Conservation (phyloP, 257 asterid genomes). For the Solanum phureja region DNA sequence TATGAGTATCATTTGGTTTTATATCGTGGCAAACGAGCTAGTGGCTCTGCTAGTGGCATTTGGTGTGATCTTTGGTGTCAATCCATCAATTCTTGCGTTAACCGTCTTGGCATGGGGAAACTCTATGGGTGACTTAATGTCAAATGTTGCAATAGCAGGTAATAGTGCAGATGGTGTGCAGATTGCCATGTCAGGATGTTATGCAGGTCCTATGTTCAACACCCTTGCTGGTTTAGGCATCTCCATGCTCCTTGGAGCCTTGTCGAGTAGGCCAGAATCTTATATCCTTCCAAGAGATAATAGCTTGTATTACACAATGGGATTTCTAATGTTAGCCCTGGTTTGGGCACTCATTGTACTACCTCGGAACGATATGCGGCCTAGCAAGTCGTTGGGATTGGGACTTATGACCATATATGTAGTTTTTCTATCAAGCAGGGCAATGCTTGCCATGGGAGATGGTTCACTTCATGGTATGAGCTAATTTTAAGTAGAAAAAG, state of each 20-base stretch:
- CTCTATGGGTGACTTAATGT: constrained; percentile 78
- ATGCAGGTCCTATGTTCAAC: constrained; percentile 89
- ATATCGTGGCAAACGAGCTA: constrained; percentile 66
- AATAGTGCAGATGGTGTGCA: constrained; percentile 57
- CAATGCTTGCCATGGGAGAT: constrained; percentile 39
- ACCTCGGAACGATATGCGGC: constrained; percentile 58
- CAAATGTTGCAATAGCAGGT: constrained; percentile 69
- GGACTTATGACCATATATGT: constrained; percentile 59
- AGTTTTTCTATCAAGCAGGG: constrained; percentile 41
- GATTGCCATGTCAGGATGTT: constrained; percentile 78
- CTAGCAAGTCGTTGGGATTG: constrained; percentile 42
- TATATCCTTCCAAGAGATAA: constrained; percentile 44
- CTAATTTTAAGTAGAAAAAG: neutral
- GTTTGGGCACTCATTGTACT: constrained; percentile 60
- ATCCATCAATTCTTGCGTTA: constrained; percentile 47
- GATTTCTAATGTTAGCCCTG: constrained; percentile 39
- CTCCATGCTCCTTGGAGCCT: constrained; percentile 64
- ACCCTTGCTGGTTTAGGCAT: constrained; percentile 62
- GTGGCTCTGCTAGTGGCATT: constrained; percentile 53
- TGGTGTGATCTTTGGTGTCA: constrained; percentile 46
- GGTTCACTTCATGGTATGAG: constrained; percentile 25
- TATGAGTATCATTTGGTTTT: constrained; percentile 84
- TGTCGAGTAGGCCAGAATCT: constrained; percentile 31
- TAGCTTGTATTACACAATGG: constrained; percentile 59
- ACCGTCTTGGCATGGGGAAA: constrained; percentile 88